phyloP scores from a whole-genome alignment of 352 stramenopile species.

The Globisporangium middletonii region DNA sequence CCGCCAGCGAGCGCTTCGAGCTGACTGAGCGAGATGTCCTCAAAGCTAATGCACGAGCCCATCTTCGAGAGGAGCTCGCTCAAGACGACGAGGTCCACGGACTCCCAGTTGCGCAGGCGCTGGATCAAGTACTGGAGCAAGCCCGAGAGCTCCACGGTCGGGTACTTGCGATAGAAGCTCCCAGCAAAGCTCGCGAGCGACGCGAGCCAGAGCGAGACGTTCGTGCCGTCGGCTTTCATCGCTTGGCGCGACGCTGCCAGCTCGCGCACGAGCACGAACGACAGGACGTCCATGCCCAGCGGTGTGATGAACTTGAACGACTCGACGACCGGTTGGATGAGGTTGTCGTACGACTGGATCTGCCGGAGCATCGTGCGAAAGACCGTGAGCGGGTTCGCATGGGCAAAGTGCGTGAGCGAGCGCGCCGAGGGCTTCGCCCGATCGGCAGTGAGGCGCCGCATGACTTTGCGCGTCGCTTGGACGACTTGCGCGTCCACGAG shows the following conservation, averaged over 20 bases:
- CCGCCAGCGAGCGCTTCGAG: slow-evolving; percentile 79
- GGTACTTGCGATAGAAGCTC: slow-evolving; percentile 93
- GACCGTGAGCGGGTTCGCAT: slow-evolving; percentile 92
- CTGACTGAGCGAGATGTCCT: slow-evolving; percentile 81
- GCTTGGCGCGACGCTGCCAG: slow-evolving; percentile 80
- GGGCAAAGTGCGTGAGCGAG: slow-evolving; percentile 82
- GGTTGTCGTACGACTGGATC: slow-evolving; percentile 97
- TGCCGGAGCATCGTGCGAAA: slow-evolving; percentile 93
- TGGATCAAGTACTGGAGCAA: slow-evolving; percentile 90
- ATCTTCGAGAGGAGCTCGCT: slow-evolving; percentile 87
- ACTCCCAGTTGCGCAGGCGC: slow-evolving; percentile 80
- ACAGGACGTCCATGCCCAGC: slow-evolving; percentile 92
- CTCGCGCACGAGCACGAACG: slow-evolving; percentile 90
- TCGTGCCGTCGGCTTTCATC: slow-evolving; percentile 86
- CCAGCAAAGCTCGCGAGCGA: slow-evolving; percentile 93
- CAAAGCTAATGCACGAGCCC: slow-evolving; percentile 80
- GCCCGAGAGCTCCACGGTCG: slow-evolving; percentile 88
- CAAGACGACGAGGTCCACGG: slow-evolving; percentile 81
- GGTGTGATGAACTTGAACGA: slow-evolving; percentile 93
- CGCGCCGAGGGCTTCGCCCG: slow-evolving; percentile 72
- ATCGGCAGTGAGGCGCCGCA: slow-evolving; percentile 78
- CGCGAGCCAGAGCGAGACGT: slow-evolving; percentile 92
- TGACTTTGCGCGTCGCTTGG: slow-evolving; percentile 64
- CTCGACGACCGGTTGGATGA: slow-evolving; percentile 95
- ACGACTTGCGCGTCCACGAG: slow-evolving; percentile 66